Conservation (phyloP, 192 early-diverging fungal species). For the Coemansia erecta region DNA sequence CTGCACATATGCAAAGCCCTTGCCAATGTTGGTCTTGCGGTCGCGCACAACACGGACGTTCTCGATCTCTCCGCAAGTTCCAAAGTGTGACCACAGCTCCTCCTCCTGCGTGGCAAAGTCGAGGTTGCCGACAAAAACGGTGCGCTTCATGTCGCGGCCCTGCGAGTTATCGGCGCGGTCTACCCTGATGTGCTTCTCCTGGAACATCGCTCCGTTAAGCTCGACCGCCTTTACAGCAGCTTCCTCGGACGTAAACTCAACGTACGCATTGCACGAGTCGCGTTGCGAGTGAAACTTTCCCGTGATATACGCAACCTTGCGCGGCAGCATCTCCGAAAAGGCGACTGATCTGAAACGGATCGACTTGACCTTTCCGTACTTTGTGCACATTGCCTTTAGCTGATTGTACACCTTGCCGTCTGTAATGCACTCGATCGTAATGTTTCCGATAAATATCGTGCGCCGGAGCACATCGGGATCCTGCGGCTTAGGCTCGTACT, state of each 20-base stretch:
- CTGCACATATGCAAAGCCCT: constrained; percentile 93
- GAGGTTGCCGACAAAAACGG: constrained; percentile 72
- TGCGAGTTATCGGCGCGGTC: constrained; percentile 57
- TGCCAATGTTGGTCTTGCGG: constrained; percentile 79
- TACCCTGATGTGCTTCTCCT: constrained; percentile 86
- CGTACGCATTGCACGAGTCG: constrained; percentile 85
- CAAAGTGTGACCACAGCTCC: constrained; percentile 69
- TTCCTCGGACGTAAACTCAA: constrained; percentile 70
- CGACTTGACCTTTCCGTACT: constrained; percentile 75
- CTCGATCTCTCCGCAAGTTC: constrained; percentile 67
- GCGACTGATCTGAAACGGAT: constrained; percentile 91
- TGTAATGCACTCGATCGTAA: constrained; percentile 64
- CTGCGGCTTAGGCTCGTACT: constrained; percentile 39
- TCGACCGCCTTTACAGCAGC: constrained; percentile 56
- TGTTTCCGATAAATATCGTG: constrained; percentile 95
- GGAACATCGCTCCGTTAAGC: constrained; percentile 79
- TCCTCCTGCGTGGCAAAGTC: constrained; percentile 73
- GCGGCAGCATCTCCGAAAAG: constrained; percentile 41
- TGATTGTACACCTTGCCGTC: constrained; percentile 67
- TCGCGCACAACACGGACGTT: constrained; percentile 87
- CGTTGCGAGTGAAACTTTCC: constrained; percentile 83
- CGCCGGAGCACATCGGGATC: constrained; percentile 63
- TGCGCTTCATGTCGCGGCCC: constrained; percentile 74
- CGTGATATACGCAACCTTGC: constrained; percentile 80
- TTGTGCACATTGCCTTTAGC: constrained; percentile 64